A percentile compares a stretch with the other conserved stretches of the same genome.
Conservation (phyloP, 1,284 basidiomycete genomes). For the Pholiota adiposa region DNA sequence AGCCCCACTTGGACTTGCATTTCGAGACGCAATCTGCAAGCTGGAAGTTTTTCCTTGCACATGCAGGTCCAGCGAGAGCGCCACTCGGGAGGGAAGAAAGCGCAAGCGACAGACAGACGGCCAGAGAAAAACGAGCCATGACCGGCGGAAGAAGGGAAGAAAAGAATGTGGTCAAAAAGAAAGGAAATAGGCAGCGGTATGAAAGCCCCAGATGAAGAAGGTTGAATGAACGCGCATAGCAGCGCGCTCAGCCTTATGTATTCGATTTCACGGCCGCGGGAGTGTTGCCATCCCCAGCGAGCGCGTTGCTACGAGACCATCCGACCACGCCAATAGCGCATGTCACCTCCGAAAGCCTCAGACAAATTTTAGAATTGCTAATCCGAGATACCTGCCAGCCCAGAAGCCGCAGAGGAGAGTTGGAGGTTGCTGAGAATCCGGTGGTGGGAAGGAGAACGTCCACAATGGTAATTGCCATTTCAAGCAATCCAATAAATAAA, state of each 20-base stretch:
- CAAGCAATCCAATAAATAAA: no score
- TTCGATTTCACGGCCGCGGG: no score
- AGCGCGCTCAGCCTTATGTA: background rate
- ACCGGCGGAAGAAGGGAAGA: conserved; percentile 23
- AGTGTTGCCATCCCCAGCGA: background rate
- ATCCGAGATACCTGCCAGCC: background rate
- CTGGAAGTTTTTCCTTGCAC: conserved; percentile 44
- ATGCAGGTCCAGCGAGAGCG: conserved; percentile 53
- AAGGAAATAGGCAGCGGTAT: conserved; percentile 17
- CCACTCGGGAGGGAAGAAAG: conserved; percentile 39
- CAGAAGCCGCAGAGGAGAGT: background rate
- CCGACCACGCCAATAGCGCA: background rate
- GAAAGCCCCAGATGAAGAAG: conserved; percentile 4
- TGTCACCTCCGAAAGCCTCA: background rate
- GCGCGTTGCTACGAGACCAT: conserved; percentile 29
- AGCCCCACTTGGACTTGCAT: conserved; percentile 56
- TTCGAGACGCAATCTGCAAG: conserved; percentile 42
- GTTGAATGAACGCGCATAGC: background rate
- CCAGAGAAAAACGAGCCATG: conserved; percentile 47
- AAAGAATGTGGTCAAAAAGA: conserved; percentile 41
- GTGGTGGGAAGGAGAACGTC: background rate
- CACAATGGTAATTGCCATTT: background rate
- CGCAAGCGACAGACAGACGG: conserved; percentile 44
- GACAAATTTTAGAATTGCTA: background rate
- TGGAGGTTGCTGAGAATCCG: background rate